These are phyloP conservation scores for Curvularia hawaiiensis DNA, from an alignment of 2,329 filamentous ascomycete species.

Conservation along the genomic window DNA sequence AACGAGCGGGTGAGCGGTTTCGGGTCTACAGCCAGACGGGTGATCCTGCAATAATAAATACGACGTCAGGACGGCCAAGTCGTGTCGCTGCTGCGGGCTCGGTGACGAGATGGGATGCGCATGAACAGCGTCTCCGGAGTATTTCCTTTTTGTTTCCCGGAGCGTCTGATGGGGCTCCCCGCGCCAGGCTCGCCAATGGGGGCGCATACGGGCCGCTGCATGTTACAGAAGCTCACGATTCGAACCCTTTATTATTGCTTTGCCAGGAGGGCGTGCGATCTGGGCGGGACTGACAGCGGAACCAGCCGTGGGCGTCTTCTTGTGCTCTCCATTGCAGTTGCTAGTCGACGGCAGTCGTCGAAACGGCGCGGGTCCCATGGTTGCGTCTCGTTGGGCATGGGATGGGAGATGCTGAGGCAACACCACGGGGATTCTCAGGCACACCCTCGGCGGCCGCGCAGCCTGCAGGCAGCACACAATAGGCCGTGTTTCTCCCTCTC, in stretches of 20 bases:
- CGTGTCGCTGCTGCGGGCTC: background rate
- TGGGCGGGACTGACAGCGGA: conserved; percentile 2
- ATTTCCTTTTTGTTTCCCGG: conserved; percentile 19
- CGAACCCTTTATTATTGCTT: conserved; percentile 5
- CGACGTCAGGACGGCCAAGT: background rate
- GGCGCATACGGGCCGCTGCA: background rate
- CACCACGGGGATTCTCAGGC: conserved; percentile 3
- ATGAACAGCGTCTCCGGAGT: conserved; percentile 13
- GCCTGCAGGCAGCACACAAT: too few relatives aligned
- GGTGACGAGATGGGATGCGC: background rate
- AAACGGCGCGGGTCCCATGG: background rate
- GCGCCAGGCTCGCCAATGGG: conserved; percentile 9
- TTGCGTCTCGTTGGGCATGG: background rate
- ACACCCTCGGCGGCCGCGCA: background rate
- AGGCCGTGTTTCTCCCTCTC: background rate
- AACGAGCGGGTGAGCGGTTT: conserved; percentile 3
- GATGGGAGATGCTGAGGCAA: conserved; percentile 1
- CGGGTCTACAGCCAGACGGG: background rate
- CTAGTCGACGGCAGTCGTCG: background rate
- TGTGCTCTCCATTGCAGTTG: background rate
- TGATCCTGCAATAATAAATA: conserved; percentile 12
- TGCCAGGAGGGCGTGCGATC: conserved; percentile 2
- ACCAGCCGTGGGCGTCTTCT: background rate
- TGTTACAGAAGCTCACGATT: conserved; percentile 15
- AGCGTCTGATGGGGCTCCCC: conserved; percentile 11